Conservation (phyloP, 768 basidiomycete genomes). For the Leucogyrophana mollusca region DNA sequence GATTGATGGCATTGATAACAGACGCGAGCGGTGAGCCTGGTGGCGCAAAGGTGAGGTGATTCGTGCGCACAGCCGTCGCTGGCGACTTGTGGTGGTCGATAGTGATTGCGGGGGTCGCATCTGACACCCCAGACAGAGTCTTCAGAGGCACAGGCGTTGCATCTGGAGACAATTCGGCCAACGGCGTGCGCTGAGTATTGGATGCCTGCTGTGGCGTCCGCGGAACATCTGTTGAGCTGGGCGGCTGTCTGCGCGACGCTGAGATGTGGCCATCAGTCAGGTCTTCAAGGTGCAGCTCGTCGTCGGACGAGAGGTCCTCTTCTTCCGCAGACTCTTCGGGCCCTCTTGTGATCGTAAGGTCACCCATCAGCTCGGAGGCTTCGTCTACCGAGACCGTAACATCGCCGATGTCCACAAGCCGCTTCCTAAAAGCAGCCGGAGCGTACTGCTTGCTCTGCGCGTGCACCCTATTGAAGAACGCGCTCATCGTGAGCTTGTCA, state of each 20-base stretch:
- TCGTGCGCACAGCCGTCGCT: constrained; percentile 3
- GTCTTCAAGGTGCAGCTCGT: constrained; percentile 2
- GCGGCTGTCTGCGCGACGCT: background rate
- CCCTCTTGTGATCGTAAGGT: constrained; percentile 7
- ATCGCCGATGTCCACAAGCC: constrained; percentile 31
- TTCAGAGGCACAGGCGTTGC: constrained; percentile 14
- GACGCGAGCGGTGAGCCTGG: constrained; percentile 24
- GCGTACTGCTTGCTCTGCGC: constrained; percentile 8
- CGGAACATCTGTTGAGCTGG: background rate
- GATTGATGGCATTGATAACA: constrained; percentile 29
- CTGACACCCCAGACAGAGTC: background rate
- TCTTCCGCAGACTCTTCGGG: constrained; percentile 1
- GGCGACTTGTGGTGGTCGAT: background rate
- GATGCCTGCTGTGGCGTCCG: constrained; percentile 3
- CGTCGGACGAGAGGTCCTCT: background rate
- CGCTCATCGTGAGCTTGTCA: constrained; percentile 35
- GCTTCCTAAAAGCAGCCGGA: constrained; percentile 18
- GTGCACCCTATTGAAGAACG: constrained; percentile 30
- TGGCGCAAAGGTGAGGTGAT: constrained; percentile 11
- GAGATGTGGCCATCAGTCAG: background rate
- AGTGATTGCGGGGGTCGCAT: background rate
- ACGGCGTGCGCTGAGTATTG: constrained; percentile 5
- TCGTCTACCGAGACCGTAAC: constrained; percentile 12
- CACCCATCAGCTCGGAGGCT: constrained; percentile 4
- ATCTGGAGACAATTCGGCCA: constrained; percentile 12